These are phyloP conservation scores for Vaccinium macrocarpon DNA, from an alignment of 148 eudicot species.

Conservation along the genomic window DNA sequence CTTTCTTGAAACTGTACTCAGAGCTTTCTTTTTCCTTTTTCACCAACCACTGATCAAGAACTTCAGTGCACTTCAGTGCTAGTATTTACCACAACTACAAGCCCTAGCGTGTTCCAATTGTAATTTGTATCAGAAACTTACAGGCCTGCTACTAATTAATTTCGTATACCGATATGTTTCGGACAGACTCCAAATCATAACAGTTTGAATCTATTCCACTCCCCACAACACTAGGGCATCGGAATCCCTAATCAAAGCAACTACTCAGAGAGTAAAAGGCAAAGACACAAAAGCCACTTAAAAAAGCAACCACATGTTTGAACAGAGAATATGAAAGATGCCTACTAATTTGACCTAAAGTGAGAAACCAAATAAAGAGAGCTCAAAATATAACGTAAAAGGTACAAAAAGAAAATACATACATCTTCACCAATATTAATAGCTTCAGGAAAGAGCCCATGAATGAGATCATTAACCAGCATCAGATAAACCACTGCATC, in stretches of 20 bases:
- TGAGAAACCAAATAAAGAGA: neutral
- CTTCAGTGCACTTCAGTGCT: neutral
- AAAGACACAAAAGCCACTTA: neutral
- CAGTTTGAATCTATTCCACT: neutral
- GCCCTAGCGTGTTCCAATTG: neutral
- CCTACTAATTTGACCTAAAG: neutral
- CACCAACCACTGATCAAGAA: neutral
- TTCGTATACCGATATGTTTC: neutral
- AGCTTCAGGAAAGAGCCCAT: constrained; percentile 88
- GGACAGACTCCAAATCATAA: neutral
- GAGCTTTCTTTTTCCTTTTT: no score
- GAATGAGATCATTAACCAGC: constrained; percentile 97
- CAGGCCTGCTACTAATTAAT: neutral
- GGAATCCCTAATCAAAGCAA: neutral
- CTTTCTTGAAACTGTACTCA: neutral
- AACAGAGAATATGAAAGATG: neutral
- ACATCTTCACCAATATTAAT: constrained; percentile 95
- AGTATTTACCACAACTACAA: neutral
- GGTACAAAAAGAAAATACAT: constrained; percentile 27
- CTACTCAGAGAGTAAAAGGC: neutral
- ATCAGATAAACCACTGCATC: constrained; percentile 94
- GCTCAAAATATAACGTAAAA: constrained; percentile 8
- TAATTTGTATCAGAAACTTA: neutral
- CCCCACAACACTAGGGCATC: neutral
- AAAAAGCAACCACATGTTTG: neutral